Base-by-base conservation (phyloP, 345 rosid genomes). In the Salix caprea region DNA sequence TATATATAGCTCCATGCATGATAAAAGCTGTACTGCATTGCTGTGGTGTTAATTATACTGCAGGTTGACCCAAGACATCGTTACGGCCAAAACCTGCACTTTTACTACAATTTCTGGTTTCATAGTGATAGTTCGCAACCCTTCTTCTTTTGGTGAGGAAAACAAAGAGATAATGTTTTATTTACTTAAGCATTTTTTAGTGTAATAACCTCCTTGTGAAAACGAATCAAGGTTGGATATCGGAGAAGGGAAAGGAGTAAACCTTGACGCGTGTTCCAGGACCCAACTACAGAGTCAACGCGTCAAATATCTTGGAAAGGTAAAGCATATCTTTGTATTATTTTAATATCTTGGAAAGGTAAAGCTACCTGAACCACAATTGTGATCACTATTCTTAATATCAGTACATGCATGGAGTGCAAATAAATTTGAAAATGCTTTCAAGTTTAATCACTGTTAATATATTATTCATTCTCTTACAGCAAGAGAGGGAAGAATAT, bases 301-400 rank as follows among this genome's bases (percentile, higher is more conserved):
- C 85, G 81, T 93, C 83, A 84, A 80, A 77, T 93, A 93, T 76
- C 97, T 93, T 26, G 92, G 96, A 82, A 91, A 94, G 32, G 97
- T 91, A 84, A 84, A 44, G 92, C 21, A 10, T 26, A 1, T 11
- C 7, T 39, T 8, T 32, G 1, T 65, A 32, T 48, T n/a, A n/a
- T n/a, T n/a, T n/a, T n/a, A 80, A 77, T 93, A 93, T 76, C 97
- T 93, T 26, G 92, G 96, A 82, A 91, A 94, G 32, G 97, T 91
- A 84, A 84, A 30, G 30, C 30, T 30, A 30, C 30, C 30, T 30
- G 30, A 30, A 30, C 30, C 30, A 30, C 30, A 30, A 30, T 30
- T 30, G 30, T n/a, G n/a, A n/a, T 30, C 30, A 30, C 30, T 30
- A 0, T 2, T 32, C 5, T 32, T 32, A 32, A 32, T 30, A 30